Evolutionary conservation across 2,329 filamentous ascomycete species (phyloP).

Genomic region (Talaromyces pinophilus): DNA sequence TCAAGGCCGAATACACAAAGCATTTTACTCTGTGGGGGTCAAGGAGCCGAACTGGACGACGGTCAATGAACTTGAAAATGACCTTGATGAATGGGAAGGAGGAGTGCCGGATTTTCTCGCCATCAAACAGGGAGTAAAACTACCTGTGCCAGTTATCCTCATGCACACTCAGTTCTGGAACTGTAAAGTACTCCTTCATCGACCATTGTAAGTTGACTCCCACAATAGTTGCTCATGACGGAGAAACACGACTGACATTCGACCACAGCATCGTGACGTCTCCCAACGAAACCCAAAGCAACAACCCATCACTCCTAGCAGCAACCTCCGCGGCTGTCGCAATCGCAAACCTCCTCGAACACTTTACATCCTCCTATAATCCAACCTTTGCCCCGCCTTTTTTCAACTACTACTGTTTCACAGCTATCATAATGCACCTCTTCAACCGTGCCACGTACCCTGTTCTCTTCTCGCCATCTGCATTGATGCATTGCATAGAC

Average conservation of each 20-base stretch:
- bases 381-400: conserved; percentile 21
- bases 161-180: conserved; percentile 5
- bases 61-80: not conserved
- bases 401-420: conserved; percentile 24
- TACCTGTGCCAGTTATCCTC: not conserved
- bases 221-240: not conserved
- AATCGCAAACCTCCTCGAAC: conserved; percentile 17
- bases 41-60: conserved; percentile 15
- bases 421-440: conserved; percentile 23
- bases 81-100: not conserved
- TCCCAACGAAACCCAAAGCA: not conserved
- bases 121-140: conserved; percentile 1
- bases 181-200: conserved; percentile 10
- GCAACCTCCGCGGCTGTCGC: not conserved
- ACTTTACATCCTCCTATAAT: conserved; percentile 24
- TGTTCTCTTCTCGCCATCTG: conserved; percentile 22
- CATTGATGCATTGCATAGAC: conserved; percentile 22
- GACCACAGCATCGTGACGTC: not conserved
- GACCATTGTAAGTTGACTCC: not conserved
- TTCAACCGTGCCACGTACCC: conserved; percentile 23
- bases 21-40: conserved; percentile 22
- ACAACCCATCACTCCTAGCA: not conserved
- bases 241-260: not conserved
- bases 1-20: conserved; percentile 23
- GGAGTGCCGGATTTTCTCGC: not conserved